A percentile compares a stretch with the other conserved stretches of the same genome.
phyloP scores from a whole-genome alignment of 345 rosid species.

The Brassica carinata region DNA sequence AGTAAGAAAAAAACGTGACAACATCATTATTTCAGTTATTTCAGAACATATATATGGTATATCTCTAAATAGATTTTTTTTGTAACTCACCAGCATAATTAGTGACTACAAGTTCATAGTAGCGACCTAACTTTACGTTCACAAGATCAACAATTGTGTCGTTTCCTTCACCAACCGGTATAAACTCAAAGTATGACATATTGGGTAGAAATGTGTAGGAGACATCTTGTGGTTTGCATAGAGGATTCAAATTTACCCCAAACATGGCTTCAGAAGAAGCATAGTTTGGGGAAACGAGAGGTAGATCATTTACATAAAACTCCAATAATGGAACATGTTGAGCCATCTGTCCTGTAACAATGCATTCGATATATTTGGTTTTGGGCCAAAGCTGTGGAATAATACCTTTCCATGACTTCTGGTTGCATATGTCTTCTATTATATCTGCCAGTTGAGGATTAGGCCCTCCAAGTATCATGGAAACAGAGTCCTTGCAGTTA shows the following conservation, averaged over 20 bases:
- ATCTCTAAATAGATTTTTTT: background rate
- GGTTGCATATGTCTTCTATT: slow-evolving; percentile 44
- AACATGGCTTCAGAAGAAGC: slow-evolving; percentile 63
- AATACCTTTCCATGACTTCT: slow-evolving; percentile 67
- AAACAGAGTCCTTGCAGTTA: slow-evolving; percentile 44
- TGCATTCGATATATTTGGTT: slow-evolving; percentile 57
- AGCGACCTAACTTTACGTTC: slow-evolving; percentile 59
- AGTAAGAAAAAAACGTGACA: background rate
- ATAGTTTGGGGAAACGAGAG: slow-evolving; percentile 57
- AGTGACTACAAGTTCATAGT: slow-evolving; percentile 65
- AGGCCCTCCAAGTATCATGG: slow-evolving; percentile 37
- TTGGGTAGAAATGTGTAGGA: slow-evolving; percentile 70
- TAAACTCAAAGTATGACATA: slow-evolving; percentile 73
- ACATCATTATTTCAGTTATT: background rate
- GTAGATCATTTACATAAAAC: slow-evolving; percentile 61
- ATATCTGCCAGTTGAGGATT: slow-evolving; percentile 49
- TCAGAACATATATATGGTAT: background rate
- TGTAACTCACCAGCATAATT: slow-evolving; percentile 53
- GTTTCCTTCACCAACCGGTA: slow-evolving; percentile 43
- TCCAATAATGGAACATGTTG: slow-evolving; percentile 63
- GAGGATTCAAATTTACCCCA: slow-evolving; percentile 64
- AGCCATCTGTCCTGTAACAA: slow-evolving; percentile 76
- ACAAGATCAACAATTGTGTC: slow-evolving; percentile 51
- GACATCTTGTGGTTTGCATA: slow-evolving; percentile 58
- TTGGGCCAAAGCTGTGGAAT: slow-evolving; percentile 63